Evolutionary conservation across 495 filamentous ascomycete genomes (phyloP).

Genomic region (Tuber brumale): DNA sequence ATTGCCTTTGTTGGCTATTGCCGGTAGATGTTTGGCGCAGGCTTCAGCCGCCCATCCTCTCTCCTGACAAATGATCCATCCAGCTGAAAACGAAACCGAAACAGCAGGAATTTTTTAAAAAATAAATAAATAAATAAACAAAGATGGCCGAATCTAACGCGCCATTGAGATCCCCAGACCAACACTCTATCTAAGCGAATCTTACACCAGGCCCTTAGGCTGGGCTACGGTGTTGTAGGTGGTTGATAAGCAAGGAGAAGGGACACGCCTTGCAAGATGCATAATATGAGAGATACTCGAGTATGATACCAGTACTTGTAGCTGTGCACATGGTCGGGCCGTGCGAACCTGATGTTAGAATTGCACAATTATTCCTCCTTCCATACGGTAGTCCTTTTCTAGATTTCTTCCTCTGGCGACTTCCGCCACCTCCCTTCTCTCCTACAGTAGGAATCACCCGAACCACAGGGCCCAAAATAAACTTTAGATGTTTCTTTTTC

Average conservation of each 20-base stretch:
- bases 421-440: neutral
- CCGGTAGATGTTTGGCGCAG: neutral
- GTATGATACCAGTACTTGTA: neutral
- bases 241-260: neutral
- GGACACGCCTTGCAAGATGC: neutral
- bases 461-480: neutral
- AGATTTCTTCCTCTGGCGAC: neutral
- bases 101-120: neutral
- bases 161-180: neutral
- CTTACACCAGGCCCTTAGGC: neutral
- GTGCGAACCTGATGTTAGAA: neutral
- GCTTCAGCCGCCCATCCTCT: neutral
- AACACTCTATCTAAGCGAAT: neutral
- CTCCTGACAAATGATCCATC: neutral
- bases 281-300: neutral
- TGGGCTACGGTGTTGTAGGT: neutral
- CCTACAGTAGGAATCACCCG: neutral
- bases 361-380: neutral
- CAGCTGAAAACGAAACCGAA: neutral
- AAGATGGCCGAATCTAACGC: neutral
- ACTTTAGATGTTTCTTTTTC: neutral
- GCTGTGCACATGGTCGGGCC: neutral
- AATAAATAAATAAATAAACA: neutral
- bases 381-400: neutral
- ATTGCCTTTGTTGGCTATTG: neutral